Base-by-base conservation (phyloP, 2,329 filamentous ascomycete species). In the Monosporascus sp. region DNA sequence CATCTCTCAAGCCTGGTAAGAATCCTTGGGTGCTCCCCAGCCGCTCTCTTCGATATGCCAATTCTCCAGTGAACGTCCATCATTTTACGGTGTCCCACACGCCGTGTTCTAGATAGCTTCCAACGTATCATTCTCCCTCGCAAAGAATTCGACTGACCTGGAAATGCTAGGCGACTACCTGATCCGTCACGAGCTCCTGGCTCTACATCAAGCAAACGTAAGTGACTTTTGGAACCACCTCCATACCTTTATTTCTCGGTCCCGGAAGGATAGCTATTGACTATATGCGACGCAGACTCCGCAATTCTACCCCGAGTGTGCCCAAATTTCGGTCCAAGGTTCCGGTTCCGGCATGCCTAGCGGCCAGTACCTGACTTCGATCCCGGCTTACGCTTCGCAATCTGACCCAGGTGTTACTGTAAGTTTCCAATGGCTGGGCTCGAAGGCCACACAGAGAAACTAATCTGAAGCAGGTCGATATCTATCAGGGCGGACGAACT, bases 221-320 rank as follows among this genome's bases (percentile, higher is more conserved):
- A 68, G 49, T 66, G 65, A 6, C 64, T 65, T 53, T 65, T 62
- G 45, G 22, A 4, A 20, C 47, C 52, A 27, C 4, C 15, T 37
- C 6, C 9, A 35, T 47, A 25, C 2, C 20, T 17, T 27, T 11
- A 47, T n/a, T n/a, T 47, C 22, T 18, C n/a, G 45, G 4, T 18
- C n/a, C 31, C 31, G 18, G 20, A 22, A 35, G 9, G 25, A 20
- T 18, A 11, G 20, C 17, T 17, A 20, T 5, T 39, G 24, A 49
- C 37, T 49, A 37, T 24, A 17, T 51, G 20, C n/a, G 8, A n/a
- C 50, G 54, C 25, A 60, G 51, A 69, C 68, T 24, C 74, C 69
- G 53, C 78, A 79, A 62, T 79, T 80, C 65, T 82, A 82, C 61
- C 74, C 78, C 14, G 79, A 82, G 65, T 82, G 80, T 58, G 79